Base-by-base conservation (phyloP, 2,329 filamentous ascomycete species). In the Pseudopyrenochaeta lycopersici region DNA sequence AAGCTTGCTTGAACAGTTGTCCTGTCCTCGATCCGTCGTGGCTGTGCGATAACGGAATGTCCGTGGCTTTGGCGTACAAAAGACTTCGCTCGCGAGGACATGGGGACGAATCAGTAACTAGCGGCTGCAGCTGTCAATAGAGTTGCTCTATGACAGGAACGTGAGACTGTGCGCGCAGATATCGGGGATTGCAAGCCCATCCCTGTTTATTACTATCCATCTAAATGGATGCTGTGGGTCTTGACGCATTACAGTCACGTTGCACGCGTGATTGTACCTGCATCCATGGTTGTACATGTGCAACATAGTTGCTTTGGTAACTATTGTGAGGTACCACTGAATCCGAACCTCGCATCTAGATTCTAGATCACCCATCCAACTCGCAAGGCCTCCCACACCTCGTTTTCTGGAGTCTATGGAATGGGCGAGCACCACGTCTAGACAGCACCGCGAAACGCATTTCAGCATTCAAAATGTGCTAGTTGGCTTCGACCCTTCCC, bases 401-500 rank as follows among this genome's bases (percentile, higher is more conserved):
- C 23, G 23, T 27, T 27, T 4, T 27, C 23, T 27, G 4, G 23
- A 5, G 23, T 27, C 23, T 27, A 27, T 27, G 23, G 23, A 27
- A 45, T 49, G 40, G 7, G 29, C 40, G 35, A 46, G 46, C 39
- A 36, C 32, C 30, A 23, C 14, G 33, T 41, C 15, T 48, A 21
- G 5, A 41, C 46, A 29, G 48, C 62, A 39, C 64, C 63, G 23
- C 65, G 54, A 3, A 68, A 64, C 49, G 67, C 54, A 18, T 43
- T 49, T 49, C 60, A 60, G 38, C 63, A 57, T 71, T 66, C 33
- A 69, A 59, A 29, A 48, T 54, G 36, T 71, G 65, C 12, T 70
- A 64, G 23, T 59, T 62, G n/a, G 52, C 60, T 42, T 68, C 67
- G 21, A 66, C 63, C 46, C 66, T 63, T 39, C 88, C 88, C 46